Base-by-base conservation (phyloP, 1,284 basidiomycete species). In the Golubevia pallescens region DNA sequence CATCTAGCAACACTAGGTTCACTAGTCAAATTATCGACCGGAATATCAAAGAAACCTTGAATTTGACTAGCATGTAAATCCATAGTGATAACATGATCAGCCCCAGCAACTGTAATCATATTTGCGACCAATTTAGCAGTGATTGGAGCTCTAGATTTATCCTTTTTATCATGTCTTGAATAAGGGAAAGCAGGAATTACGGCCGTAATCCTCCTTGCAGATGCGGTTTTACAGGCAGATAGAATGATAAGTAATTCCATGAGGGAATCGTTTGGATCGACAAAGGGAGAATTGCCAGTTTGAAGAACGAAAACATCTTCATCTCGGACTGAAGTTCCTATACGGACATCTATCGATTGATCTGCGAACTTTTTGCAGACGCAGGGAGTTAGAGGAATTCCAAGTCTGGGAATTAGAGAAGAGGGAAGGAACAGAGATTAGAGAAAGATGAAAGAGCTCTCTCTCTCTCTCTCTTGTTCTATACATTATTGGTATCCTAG, bases 11-110 rank as follows among this genome's bases (percentile, higher is more conserved):
- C 71, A 48, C 65, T 71, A 32, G 82, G 75, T 63, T 85, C 82
- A 57, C 72, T 75, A 20, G 75, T 78, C 28, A 85, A 70, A 87
- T 99, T 99, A 88, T 99, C 96, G 65, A 97, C 95, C 16, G 96
- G 97, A 75, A 99, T 95, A 87, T 99, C 95, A 85, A 99, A 99
- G 89, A 99, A 99, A 10, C 96, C 96, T 86, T 99, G 96, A 73
- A 99, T 98, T 88, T 99, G 96, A 75, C 93, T 94, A 10, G 96
- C 97, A 86, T 99, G 96, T 53, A 99, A 89, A 86, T 99, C 96
- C 91, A 99, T 95, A 20, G 96, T 99, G 82, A 99, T 99, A 81
- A 99, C 93, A 86, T 99, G 96, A 88, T 99, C 95, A 75, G 94
- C 95, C 32, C 96, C 96, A 14, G 97, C 96, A 24, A 97, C 93